phyloP scores from a whole-genome alignment of 495 filamentous ascomycete genomes.

The Trichoderma asperelloides region DNA sequence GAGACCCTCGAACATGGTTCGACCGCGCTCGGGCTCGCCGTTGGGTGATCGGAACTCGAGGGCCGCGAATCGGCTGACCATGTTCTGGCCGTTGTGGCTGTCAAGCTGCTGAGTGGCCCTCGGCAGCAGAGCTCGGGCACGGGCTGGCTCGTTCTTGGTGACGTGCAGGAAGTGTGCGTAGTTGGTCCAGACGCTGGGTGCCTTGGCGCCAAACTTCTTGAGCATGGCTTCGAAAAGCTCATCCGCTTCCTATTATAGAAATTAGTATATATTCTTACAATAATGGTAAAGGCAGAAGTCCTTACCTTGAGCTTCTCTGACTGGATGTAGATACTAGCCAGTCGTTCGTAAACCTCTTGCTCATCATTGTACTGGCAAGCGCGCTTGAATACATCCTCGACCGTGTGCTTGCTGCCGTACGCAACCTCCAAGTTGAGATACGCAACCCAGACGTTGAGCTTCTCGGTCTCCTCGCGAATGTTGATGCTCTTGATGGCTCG shows the following conservation, averaged over 20 bases:
- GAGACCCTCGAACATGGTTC: slow-evolving; percentile 88
- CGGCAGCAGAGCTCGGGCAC: slow-evolving; percentile 70
- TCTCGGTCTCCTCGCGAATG: slow-evolving; percentile 78
- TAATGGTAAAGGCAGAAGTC: not conserved
- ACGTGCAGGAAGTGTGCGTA: slow-evolving; percentile 88
- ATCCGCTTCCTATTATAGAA: slow-evolving; percentile 64
- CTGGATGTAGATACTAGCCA: slow-evolving; percentile 91
- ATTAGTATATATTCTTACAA: not conserved
- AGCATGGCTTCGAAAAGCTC: slow-evolving; percentile 74
- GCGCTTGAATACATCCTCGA: slow-evolving; percentile 82
- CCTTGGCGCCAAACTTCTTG: slow-evolving; percentile 77
- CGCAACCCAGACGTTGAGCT: slow-evolving; percentile 90
- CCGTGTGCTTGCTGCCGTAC: slow-evolving; percentile 75
- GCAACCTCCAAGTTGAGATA: slow-evolving; percentile 88
- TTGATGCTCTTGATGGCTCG: slow-evolving; percentile 82
- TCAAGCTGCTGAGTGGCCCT: slow-evolving; percentile 79
- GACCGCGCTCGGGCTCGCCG: slow-evolving; percentile 82
- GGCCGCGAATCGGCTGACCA: slow-evolving; percentile 79
- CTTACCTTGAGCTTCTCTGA: slow-evolving; percentile 66
- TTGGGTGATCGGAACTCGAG: slow-evolving; percentile 79
- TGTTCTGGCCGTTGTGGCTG: slow-evolving; percentile 57
- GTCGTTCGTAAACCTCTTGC: slow-evolving; percentile 78
- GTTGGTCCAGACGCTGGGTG: slow-evolving; percentile 79
- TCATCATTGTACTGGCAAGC: slow-evolving; percentile 92
- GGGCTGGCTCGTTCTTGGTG: slow-evolving; percentile 54